Evolutionary conservation across 768 basidiomycete genomes (phyloP).

Genomic region (Aureoboletus auriporus): DNA sequence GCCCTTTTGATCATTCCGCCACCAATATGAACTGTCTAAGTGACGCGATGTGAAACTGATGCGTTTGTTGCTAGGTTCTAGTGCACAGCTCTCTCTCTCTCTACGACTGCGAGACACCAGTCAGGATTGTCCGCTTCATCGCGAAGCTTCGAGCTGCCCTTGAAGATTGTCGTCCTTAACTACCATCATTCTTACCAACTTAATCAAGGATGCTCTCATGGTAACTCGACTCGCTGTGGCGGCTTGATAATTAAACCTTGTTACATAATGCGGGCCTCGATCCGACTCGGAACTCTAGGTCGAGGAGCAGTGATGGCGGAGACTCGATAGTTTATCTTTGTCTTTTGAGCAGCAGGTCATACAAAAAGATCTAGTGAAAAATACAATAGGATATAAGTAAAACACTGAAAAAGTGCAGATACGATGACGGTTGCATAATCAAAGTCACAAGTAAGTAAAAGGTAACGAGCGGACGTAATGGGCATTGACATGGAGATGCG

Average conservation of each 20-base stretch:
- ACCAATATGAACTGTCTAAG: neutral
- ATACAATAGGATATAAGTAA: constrained; percentile 15
- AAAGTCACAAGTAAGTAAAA: constrained; percentile 7
- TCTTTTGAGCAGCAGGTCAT: constrained; percentile 4
- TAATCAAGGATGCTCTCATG: neutral
- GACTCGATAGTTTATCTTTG: neutral
- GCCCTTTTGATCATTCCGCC: neutral
- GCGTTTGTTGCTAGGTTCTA: neutral
- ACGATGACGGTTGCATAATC: constrained; percentile 14
- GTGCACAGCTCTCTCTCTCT: neutral
- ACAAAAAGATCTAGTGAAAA: neutral
- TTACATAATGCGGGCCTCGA: neutral
- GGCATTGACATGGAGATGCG: neutral
- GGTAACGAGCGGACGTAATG: constrained; percentile 9
- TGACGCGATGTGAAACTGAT: neutral
- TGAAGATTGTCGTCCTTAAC: constrained; percentile 1
- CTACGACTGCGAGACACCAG: neutral
- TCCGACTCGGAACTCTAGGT: neutral
- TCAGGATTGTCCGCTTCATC: neutral
- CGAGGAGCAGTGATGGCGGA: no score
- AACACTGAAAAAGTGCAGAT: constrained; percentile 1
- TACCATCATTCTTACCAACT: constrained; percentile 15
- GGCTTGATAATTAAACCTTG: constrained; percentile 15
- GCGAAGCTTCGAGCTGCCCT: neutral
- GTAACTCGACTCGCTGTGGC: constrained; percentile 2